These are phyloP conservation scores for Paecilomyces formosus DNA, from an alignment of 2,329 filamentous ascomycete species.

Conservation along the genomic window DNA sequence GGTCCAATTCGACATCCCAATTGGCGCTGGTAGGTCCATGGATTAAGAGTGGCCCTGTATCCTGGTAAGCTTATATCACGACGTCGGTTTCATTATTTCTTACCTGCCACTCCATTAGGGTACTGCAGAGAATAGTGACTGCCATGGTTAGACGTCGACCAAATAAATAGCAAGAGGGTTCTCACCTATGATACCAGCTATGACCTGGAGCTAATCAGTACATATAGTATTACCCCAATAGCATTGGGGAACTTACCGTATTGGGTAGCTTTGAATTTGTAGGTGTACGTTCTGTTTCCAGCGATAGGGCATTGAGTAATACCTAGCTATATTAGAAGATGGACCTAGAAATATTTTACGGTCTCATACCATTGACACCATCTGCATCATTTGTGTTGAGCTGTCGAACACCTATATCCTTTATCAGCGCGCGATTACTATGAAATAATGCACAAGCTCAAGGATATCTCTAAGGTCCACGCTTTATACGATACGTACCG, in stretches of 20 bases:
- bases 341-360: neutral
- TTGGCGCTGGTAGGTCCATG: constrained; percentile 19
- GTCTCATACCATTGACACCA: constrained; percentile 1
- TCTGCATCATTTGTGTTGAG: constrained; percentile 1
- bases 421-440: neutral
- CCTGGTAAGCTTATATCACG: constrained; percentile 15
- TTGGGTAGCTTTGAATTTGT: constrained; percentile 17
- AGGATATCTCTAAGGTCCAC: neutral
- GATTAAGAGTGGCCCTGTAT: constrained; percentile 21
- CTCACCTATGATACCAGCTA: constrained; percentile 3
- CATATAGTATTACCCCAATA: constrained; percentile 10
- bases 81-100: constrained; percentile 1
- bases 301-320: neutral
- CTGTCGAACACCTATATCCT: neutral
- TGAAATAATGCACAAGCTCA: neutral
- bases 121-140: constrained; percentile 3
- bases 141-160: neutral
- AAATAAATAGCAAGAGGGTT: neutral
- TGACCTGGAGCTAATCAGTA: constrained; percentile 13
- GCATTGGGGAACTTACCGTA: constrained; percentile 12
- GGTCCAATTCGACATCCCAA: constrained; percentile 19
- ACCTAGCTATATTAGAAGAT: neutral
- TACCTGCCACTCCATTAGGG: neutral
- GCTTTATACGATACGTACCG: neutral
- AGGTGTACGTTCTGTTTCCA: constrained; percentile 9